These are phyloP conservation scores for Holtermannia corniformis DNA, from an alignment of 768 basidiomycete genomes.

Conservation along the genomic window DNA sequence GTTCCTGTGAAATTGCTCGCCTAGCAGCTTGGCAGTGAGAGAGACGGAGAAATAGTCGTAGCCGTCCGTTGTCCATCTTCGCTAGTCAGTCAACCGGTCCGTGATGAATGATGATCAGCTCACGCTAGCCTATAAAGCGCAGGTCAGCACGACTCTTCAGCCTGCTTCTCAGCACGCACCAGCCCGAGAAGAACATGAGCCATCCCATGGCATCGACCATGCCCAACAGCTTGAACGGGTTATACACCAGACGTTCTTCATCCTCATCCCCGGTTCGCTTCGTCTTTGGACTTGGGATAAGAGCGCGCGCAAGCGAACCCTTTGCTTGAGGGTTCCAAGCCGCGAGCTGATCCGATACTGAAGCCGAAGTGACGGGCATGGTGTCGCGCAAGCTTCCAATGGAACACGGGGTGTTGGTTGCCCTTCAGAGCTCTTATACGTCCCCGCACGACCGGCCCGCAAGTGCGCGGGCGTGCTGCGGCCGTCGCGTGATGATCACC, in stretches of 20 bases:
- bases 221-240: slow-evolving; percentile 29
- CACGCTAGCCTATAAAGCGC: neutral
- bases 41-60: slow-evolving; percentile 72
- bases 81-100: slow-evolving; percentile 48
- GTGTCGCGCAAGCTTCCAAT: too few relatives aligned
- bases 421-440: too few relatives aligned
- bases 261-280: slow-evolving; percentile 1
- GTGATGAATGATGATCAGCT: neutral
- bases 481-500: too few relatives aligned
- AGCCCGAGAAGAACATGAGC: slow-evolving; percentile 43
- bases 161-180: slow-evolving; percentile 5
- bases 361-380: slow-evolving; percentile 6
- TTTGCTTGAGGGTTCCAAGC: slow-evolving; percentile 30
- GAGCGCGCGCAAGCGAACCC: slow-evolving; percentile 19
- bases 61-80: slow-evolving; percentile 80
- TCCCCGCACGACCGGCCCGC: too few relatives aligned
- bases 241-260: slow-evolving; percentile 21
- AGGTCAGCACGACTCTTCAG: neutral
- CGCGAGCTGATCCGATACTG: slow-evolving; percentile 20
- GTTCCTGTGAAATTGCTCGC: slow-evolving; percentile 30
- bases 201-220: slow-evolving; percentile 36
- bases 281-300: slow-evolving; percentile 17
- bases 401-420: too few relatives aligned
- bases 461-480: too few relatives aligned
- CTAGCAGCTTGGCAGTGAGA: slow-evolving; percentile 37